phyloP scores from a whole-genome alignment of 345 rosid genomes.

The Alliaria petiolata region DNA sequence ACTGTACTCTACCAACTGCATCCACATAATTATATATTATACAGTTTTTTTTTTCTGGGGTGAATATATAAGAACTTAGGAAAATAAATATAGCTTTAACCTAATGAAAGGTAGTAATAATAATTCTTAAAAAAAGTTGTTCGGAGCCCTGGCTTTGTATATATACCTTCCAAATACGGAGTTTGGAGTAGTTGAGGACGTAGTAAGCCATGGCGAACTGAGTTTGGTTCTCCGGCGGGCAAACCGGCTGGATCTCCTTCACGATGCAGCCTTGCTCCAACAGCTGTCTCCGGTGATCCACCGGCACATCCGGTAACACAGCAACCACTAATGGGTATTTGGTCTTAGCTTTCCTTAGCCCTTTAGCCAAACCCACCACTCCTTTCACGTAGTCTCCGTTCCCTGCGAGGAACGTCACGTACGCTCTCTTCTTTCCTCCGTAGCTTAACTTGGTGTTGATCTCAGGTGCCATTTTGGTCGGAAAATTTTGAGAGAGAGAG shows the following conservation, averaged over 20 bases:
- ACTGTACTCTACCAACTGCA: constrained; percentile 60
- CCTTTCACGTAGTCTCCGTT: constrained; percentile 67
- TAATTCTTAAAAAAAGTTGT: no score
- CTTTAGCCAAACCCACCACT: constrained; percentile 73
- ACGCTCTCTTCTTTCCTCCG: constrained; percentile 30
- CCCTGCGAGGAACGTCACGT: constrained; percentile 67
- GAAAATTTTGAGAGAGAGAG: no score
- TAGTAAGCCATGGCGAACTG: constrained; percentile 75
- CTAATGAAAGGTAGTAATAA: not conserved
- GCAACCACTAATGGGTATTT: constrained; percentile 67
- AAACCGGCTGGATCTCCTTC: constrained; percentile 51
- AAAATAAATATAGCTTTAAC: not conserved
- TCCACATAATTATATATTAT: not conserved
- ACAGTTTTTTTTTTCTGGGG: no score
- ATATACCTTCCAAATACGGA: constrained; percentile 70
- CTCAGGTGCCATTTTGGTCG: constrained; percentile 34
- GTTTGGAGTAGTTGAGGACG: constrained; percentile 76
- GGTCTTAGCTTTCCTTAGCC: constrained; percentile 49
- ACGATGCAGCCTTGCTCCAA: constrained; percentile 54
- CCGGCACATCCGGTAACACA: constrained; percentile 59
- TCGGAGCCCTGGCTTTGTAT: not conserved
- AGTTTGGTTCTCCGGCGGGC: constrained; percentile 67
- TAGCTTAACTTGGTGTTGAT: constrained; percentile 17
- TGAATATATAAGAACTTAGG: not conserved
- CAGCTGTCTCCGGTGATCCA: constrained; percentile 52